Conservation (phyloP, 2,329 filamentous ascomycete species). For the Cladosporium sphaerospermum region DNA sequence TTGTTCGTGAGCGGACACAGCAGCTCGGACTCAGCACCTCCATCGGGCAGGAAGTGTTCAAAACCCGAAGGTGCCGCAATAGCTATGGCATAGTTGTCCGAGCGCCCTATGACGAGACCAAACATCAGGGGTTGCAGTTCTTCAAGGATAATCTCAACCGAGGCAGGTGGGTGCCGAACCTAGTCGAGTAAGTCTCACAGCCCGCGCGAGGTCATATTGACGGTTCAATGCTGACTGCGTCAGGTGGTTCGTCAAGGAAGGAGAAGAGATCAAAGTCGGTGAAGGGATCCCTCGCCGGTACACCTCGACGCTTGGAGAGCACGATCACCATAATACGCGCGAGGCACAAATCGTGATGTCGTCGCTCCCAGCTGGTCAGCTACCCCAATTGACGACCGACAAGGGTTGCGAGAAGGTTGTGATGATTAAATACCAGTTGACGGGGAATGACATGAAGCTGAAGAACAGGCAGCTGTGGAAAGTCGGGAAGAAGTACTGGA, state of each 20-base stretch:
- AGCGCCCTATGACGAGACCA: conserved; percentile 13
- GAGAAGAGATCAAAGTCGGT: too few species aligned
- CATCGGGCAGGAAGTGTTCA: conserved; percentile 10
- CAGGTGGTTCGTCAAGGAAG: too few species aligned
- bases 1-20: conserved; percentile 14
- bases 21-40: conserved; percentile 3
- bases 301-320: too few species aligned
- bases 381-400: conserved; percentile 3
- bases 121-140: conserved; percentile 10
- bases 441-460: conserved; percentile 14
- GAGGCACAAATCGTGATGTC: not conserved
- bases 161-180: not conserved
- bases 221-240: too few species aligned
- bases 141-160: not conserved
- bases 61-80: conserved; percentile 12
- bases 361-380: conserved; percentile 3
- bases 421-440: conserved; percentile 8
- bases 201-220: not conserved
- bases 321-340: too few species aligned
- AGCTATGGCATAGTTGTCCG: conserved; percentile 17
- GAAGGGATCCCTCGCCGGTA: too few species aligned
- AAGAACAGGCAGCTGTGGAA: conserved; percentile 13
- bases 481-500: conserved; percentile 13
- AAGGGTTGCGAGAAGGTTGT: conserved; percentile 12
- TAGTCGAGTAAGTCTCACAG: not conserved